Evolutionary conservation across 257 asterid species (phyloP), one percentile per base, ranked within the genome.

Genomic region (Echites panduratus): DNA sequence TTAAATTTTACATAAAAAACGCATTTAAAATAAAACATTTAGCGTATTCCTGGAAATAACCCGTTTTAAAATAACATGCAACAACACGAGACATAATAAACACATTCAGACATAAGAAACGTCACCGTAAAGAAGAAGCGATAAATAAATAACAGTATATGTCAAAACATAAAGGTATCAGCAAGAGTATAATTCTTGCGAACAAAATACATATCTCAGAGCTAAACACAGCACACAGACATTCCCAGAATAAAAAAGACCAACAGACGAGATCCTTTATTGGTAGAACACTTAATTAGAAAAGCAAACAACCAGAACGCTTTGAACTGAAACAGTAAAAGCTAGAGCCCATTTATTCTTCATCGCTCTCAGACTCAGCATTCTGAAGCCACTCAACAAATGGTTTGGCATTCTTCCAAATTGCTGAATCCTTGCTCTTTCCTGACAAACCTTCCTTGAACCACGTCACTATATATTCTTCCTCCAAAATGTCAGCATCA

Each of bases 291-390:
- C 1, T 20, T 53, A 9, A 53, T 53, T 53, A 17, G 26, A 40
- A 70, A 26, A 41, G 45, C 26, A 50, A 76, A 35, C 66, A 61
- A n/a, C n/a, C 9, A 19, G 20, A 52, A 19, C 26, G 59, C 27
- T 50, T n/a, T 7, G 22, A 11, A 49, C 54, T 14, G n/a, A 22
- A n/a, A 53, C 7, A 19, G 62, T 5, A 49, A 44, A 24, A 7
- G 48, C 66, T 16, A 20, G 8, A 41, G 12, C 48, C 41, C 54
- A 9, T 81, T n/a, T 77, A 84, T 59, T 79, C 87, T 58, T 71
- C 84, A 6, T 79, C 87, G 6, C 75, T 57, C 65, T 81, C 87
- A 0, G 87, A 84, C 68, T 84, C 87, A 2, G 87, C 87, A 65
- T 61, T 79, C 66, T 73, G 85, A 12, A 84, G 79, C 87, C 87